phyloP scores from a whole-genome alignment of 805 yeast species.

The Kluyveromyces aestuarii region DNA sequence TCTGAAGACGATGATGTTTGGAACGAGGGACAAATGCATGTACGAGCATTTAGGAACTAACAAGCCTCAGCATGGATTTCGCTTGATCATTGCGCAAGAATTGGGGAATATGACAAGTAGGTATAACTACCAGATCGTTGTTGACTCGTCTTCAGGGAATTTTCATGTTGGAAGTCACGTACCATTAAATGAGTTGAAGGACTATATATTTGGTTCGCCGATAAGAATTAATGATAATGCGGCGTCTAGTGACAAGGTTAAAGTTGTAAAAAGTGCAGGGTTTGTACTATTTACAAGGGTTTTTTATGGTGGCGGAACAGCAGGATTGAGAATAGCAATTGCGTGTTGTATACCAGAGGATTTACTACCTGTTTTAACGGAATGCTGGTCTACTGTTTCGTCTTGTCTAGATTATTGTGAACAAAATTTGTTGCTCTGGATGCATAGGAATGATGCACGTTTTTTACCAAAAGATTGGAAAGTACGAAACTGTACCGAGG shows the following conservation, averaged over 20 bases:
- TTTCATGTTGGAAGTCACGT: slow-evolving; percentile 16
- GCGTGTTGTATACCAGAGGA: slow-evolving; percentile 25
- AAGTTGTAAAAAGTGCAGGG: slow-evolving; percentile 21
- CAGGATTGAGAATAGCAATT: slow-evolving; percentile 21
- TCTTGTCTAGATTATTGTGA: slow-evolving; percentile 26
- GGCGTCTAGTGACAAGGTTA: slow-evolving; percentile 21
- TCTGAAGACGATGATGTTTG: slow-evolving; percentile 21
- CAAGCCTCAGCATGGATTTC: slow-evolving; percentile 13
- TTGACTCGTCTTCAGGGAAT: slow-evolving; percentile 26
- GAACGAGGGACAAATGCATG: slow-evolving; percentile 8
- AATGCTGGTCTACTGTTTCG: slow-evolving; percentile 26
- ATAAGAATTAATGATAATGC: slow-evolving; percentile 22
- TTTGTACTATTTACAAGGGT: slow-evolving; percentile 28
- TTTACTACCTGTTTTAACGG: slow-evolving; percentile 22
- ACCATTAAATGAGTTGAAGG: slow-evolving; percentile 27
- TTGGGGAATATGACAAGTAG: slow-evolving; percentile 30
- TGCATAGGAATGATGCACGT: slow-evolving; percentile 1
- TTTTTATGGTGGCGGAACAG: slow-evolving; percentile 20
- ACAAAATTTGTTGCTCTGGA: slow-evolving; percentile 12
- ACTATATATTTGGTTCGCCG: slow-evolving; percentile 34
- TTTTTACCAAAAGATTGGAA: slow-evolving; percentile 12
- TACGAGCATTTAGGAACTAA: neutral
- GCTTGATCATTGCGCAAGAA: slow-evolving; percentile 31
- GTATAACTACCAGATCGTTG: slow-evolving; percentile 26
- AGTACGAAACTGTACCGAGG: slow-evolving; percentile 12